These are phyloP conservation scores for Cryptococcus sp. DNA, from an alignment of 1,284 basidiomycete species.

Conservation along the genomic window DNA sequence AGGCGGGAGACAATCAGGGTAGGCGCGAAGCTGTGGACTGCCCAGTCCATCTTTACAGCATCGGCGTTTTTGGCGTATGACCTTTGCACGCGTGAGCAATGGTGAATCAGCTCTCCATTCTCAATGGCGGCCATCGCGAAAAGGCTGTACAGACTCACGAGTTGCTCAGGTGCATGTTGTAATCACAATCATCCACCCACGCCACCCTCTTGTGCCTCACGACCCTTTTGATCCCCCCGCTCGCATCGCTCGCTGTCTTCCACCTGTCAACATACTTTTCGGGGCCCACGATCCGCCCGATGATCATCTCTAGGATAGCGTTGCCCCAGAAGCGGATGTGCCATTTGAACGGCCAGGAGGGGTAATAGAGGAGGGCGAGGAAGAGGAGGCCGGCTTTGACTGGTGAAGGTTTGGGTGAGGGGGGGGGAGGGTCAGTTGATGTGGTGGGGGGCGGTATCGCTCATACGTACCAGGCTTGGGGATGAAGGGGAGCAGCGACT, in stretches of 20 bases:
- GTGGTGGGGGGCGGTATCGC: not conserved
- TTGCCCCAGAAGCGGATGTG: conserved; percentile 41
- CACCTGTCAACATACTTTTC: conserved; percentile 30
- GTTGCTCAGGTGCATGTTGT: conserved; percentile 47
- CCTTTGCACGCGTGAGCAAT: conserved; percentile 3
- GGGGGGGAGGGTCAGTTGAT: not conserved
- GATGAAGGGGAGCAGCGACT: conserved; percentile 36
- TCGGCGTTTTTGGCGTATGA: conserved; percentile 55
- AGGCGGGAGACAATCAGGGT: conserved; percentile 63
- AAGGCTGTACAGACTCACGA: conserved; percentile 21
- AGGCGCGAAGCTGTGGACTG: conserved; percentile 59
- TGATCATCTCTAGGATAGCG: conserved; percentile 30
- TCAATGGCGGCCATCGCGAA: too few relatives aligned
- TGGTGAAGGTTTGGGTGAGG: conserved; percentile 9
- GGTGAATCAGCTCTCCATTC: not conserved
- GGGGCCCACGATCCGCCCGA: conserved; percentile 26
- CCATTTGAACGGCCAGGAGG: conserved; percentile 47
- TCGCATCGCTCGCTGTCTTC: conserved; percentile 19
- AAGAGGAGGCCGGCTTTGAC: conserved; percentile 45
- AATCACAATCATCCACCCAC: conserved; percentile 48
- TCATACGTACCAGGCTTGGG: conserved; percentile 37
- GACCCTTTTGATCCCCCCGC: conserved; percentile 27
- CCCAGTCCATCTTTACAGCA: conserved; percentile 54
- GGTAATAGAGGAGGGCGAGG: conserved; percentile 39
- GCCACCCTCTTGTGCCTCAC: conserved; percentile 29